Percentiles rank a stretch among this genome's conserved stretches.
These are phyloP conservation scores for Blastomyces silverae DNA, from an alignment of 2,329 filamentous ascomycete genomes.

Conservation along the genomic window DNA sequence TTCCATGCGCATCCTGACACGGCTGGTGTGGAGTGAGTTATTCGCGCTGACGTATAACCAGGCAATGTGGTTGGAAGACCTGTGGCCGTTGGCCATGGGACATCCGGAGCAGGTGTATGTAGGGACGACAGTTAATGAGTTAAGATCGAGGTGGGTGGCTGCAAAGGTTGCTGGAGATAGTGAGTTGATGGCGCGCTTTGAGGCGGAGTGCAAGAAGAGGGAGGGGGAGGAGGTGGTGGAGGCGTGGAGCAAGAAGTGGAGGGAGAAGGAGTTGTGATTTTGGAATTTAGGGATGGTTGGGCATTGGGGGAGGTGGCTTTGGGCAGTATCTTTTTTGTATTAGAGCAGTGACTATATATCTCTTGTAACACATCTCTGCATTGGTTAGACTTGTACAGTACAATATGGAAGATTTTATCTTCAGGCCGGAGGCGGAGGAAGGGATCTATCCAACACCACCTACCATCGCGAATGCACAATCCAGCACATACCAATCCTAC, in stretches of 20 bases:
- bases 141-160: neutral
- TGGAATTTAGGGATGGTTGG: neutral
- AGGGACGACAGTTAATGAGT: constrained; percentile 20
- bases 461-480: too few relatives aligned
- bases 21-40: constrained; percentile 29
- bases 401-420: neutral
- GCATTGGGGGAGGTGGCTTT: neutral
- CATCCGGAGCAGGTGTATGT: constrained; percentile 29
- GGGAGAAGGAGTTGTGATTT: constrained; percentile 1
- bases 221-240: neutral
- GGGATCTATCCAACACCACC: neutral
- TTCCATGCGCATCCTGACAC: constrained; percentile 28
- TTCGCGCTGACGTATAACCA: constrained; percentile 22
- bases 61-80: constrained; percentile 19
- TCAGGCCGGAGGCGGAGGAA: neutral
- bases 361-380: neutral
- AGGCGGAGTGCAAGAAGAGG: neutral
- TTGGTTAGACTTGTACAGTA: neutral
- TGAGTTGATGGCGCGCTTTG: neutral
- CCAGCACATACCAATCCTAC: neutral
- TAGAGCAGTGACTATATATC: neutral
- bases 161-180: neutral
- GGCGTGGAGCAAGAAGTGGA: neutral
- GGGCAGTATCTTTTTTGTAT: neutral
- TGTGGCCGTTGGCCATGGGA: constrained; percentile 29